Conservation (phyloP, 768 basidiomycete genomes). For the Holtermannia corniformis region DNA sequence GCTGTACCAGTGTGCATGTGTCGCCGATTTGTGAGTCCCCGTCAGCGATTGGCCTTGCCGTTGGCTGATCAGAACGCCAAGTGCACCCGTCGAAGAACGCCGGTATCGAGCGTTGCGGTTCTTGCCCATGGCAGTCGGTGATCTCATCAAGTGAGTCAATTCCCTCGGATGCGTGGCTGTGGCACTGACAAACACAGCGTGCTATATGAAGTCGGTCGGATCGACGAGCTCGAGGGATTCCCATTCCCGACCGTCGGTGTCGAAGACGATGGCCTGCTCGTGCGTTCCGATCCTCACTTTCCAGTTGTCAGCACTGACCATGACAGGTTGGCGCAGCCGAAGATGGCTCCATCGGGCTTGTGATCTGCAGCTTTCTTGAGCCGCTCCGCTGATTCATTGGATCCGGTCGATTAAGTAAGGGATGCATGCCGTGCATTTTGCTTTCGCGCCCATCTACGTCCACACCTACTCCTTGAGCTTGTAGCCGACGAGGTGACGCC, state of each 20-base stretch:
- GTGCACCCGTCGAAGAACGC: slow-evolving; percentile 18
- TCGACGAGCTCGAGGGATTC: slow-evolving; percentile 38
- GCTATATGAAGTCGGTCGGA: slow-evolving; percentile 41
- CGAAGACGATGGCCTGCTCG: slow-evolving; percentile 40
- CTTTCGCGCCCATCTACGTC: no score
- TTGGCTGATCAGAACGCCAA: slow-evolving; percentile 3
- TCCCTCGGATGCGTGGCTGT: neutral
- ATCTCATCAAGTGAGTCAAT: slow-evolving; percentile 34
- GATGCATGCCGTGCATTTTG: neutral
- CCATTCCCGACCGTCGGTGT: slow-evolving; percentile 40
- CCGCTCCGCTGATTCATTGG: slow-evolving; percentile 15
- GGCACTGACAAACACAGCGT: slow-evolving; percentile 20
- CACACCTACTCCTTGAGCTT: slow-evolving; percentile 35
- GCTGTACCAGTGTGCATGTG: slow-evolving; percentile 40
- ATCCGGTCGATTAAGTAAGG: neutral
- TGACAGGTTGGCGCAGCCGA: slow-evolving; percentile 19
- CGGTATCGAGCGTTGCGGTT: slow-evolving; percentile 37
- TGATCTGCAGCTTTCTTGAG: slow-evolving; percentile 41
- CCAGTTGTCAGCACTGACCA: neutral
- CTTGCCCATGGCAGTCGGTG: slow-evolving; percentile 30
- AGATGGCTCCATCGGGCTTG: slow-evolving; percentile 33
- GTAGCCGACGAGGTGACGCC: slow-evolving; percentile 41
- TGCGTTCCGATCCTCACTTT: slow-evolving; percentile 1
- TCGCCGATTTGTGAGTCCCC: slow-evolving; percentile 40
- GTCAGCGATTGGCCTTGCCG: neutral